A percentile compares a stretch with the other conserved stretches of the same genome.
Conservation (phyloP, 31 red algal genomes). For the Odonthalia washingtoniensis region DNA sequence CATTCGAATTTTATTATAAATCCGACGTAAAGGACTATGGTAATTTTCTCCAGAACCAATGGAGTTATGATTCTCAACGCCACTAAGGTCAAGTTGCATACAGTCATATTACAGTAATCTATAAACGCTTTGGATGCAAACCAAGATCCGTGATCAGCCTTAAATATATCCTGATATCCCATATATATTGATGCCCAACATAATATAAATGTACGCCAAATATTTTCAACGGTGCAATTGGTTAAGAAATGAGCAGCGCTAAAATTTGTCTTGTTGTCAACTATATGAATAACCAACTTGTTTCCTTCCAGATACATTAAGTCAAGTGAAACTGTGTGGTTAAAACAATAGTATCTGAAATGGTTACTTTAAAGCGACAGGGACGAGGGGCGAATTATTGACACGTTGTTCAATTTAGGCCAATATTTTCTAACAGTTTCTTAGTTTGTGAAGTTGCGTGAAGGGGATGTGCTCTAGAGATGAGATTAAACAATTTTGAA, state of each 20-base stretch:
- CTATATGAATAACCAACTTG: conserved; percentile 8
- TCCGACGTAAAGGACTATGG: neutral
- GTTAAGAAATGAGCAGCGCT: too few relatives aligned
- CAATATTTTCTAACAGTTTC: neutral
- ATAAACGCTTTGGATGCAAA: conserved; percentile 1
- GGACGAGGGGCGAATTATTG: too few relatives aligned
- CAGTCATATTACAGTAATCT: neutral
- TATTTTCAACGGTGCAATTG: too few relatives aligned
- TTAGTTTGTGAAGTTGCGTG: too few relatives aligned
- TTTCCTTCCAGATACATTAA: conserved; percentile 35
- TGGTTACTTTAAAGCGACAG: too few relatives aligned
- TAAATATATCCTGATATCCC: neutral
- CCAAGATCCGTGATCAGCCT: conserved; percentile 24
- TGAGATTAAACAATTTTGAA: neutral
- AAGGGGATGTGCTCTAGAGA: too few relatives aligned
- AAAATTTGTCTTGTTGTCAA: conserved; percentile 28
- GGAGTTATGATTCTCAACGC: conserved; percentile 13
- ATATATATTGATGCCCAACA: conserved; percentile 4
- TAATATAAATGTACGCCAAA: too few relatives aligned
- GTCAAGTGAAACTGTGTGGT: conserved; percentile 27
- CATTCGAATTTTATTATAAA: neutral
- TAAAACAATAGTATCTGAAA: conserved; percentile 42
- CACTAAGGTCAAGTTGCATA: too few relatives aligned
- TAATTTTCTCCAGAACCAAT: conserved; percentile 1
- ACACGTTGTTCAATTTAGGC: too few relatives aligned